A percentile compares a stretch with the other conserved stretches of the same genome.
Evolutionary conservation across 2,329 filamentous ascomycete genomes (phyloP).

Genomic region (Cadophora luteo-olivacea): DNA sequence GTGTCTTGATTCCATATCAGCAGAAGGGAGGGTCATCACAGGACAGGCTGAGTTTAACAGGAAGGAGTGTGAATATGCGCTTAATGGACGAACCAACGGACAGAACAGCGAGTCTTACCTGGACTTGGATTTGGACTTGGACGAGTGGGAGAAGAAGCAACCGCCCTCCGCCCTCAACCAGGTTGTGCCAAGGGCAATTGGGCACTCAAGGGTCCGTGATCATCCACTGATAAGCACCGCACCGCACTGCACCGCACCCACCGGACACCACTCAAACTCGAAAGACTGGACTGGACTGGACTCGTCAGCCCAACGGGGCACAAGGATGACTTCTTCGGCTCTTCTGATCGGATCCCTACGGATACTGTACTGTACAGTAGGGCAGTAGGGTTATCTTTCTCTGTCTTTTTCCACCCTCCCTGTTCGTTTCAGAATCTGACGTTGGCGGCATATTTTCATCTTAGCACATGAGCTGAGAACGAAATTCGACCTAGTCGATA

Average conservation of each 20-base stretch:
- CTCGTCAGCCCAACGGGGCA: constrained; percentile 9
- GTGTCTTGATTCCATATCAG: background rate
- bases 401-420: background rate
- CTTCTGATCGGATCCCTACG: background rate
- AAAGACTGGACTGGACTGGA: background rate
- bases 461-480: background rate
- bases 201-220: background rate
- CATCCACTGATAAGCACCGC: background rate
- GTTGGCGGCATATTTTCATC: background rate
- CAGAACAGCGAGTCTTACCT: background rate
- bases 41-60: background rate
- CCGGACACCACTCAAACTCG: no score
- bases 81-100: constrained; percentile 10
- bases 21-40: background rate
- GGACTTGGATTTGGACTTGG: background rate
- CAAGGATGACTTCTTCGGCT: background rate
- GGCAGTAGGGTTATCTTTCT: background rate
- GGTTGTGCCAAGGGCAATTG: background rate
- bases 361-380: no score
- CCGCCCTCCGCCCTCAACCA: no score
- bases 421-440: background rate
- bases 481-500: background rate
- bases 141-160: background rate
- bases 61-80: constrained; percentile 7
- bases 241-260: no score